phyloP scores from a whole-genome alignment of 345 rosid species.

The Carallia pectinifolia region DNA sequence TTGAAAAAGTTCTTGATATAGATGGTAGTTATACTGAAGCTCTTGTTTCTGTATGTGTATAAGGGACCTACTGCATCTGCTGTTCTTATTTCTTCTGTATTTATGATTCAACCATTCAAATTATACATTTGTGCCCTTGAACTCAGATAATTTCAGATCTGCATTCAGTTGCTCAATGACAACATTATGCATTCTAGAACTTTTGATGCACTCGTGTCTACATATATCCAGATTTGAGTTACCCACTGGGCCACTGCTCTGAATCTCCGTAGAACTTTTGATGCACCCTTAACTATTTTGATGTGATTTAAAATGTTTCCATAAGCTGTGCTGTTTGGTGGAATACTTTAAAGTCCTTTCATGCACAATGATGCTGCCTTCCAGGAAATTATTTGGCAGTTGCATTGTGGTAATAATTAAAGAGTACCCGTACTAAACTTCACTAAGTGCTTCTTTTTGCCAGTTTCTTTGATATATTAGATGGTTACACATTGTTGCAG shows the following conservation, averaged over 20 bases:
- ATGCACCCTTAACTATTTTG: no score
- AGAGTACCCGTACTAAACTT: not conserved
- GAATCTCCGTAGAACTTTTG: no score
- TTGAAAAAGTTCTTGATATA: not conserved
- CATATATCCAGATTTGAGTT: no score
- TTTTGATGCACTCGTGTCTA: no score
- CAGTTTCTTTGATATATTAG: conserved; percentile 1
- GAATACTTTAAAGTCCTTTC: not conserved
- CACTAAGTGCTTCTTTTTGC: not conserved
- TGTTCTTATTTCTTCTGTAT: no score
- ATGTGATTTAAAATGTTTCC: conserved; percentile 2
- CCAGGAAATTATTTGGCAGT: not conserved
- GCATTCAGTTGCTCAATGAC: no score
- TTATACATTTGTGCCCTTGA: no score
- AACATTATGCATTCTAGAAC: no score
- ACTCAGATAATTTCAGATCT: no score
- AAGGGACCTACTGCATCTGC: not conserved
- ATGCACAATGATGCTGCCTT: not conserved
- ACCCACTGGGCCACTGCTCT: no score
- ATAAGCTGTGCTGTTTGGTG: no score
- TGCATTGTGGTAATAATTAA: not conserved
- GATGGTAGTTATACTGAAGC: not conserved
- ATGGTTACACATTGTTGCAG: conserved; percentile 40
- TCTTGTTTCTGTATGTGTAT: not conserved
- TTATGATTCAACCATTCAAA: no score